phyloP scores from a whole-genome alignment of 2,329 filamentous ascomycete genomes.

The Herpotrichia juniperi region DNA sequence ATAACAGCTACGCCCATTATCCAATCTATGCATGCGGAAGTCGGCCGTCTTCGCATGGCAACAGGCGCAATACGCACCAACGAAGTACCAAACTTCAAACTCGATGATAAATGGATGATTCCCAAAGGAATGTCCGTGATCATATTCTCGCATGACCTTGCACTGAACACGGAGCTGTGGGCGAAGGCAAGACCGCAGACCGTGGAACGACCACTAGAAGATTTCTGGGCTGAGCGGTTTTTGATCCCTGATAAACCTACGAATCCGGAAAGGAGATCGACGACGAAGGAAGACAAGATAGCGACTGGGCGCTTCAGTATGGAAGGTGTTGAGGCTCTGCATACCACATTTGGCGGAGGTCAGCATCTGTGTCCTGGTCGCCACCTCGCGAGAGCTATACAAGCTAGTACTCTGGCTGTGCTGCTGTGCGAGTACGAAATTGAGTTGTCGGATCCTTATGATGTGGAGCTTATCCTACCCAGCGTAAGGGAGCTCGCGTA shows the following conservation, averaged over 20 bases:
- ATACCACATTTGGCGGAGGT: conserved; percentile 12
- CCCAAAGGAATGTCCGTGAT: conserved; percentile 21
- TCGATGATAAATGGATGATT: conserved; percentile 29
- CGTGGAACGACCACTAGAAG: conserved; percentile 24
- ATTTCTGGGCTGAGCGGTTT: conserved; percentile 38
- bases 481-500: conserved; percentile 21
- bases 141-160: conserved; percentile 31
- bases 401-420: conserved; percentile 28
- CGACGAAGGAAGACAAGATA: conserved; percentile 3
- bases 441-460: conserved; percentile 28
- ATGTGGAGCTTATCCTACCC: conserved; percentile 24
- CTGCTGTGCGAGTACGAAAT: conserved; percentile 33
- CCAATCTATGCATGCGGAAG: conserved; percentile 32
- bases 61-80: conserved; percentile 16
- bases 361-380: conserved; percentile 15
- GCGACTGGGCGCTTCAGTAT: conserved; percentile 17
- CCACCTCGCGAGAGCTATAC: conserved; percentile 22
- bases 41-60: conserved; percentile 27
- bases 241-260: conserved; percentile 12
- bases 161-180: conserved; percentile 31
- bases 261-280: neutral
- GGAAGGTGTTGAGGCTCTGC: conserved; percentile 21
- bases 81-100: conserved; percentile 13
- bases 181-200: conserved; percentile 20
- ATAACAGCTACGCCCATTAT: conserved; percentile 25